Evolutionary conservation across 208 protist genomes (phyloP).

Genomic region (Leishmania aethiopica): DNA sequence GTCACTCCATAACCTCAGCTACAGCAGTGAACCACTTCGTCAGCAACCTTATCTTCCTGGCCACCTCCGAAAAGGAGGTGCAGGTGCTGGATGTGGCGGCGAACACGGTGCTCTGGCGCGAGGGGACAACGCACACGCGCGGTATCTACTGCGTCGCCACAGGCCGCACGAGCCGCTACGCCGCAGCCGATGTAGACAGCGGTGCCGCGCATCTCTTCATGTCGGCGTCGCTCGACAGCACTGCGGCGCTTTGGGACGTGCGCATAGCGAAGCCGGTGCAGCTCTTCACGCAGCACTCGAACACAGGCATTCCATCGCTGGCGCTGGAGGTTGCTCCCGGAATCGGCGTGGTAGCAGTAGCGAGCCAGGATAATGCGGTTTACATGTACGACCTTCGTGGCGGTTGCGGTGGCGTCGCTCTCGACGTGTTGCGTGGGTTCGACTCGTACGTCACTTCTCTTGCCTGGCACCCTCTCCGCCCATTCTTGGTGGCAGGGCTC

Average conservation of each 20-base stretch:
- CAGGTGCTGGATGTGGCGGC: conserved; percentile 65
- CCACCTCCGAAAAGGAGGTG: conserved; percentile 72
- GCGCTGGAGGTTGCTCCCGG: conserved; percentile 66
- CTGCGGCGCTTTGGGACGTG: conserved; percentile 79
- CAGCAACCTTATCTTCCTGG: conserved; percentile 67
- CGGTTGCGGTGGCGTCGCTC: conserved; percentile 30
- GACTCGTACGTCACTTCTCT: conserved; percentile 51
- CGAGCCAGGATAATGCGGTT: conserved; percentile 69
- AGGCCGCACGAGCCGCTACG: conserved; percentile 57
- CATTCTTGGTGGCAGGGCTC: conserved; percentile 57
- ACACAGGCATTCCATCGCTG: conserved; percentile 54
- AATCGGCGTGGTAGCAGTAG: conserved; percentile 62
- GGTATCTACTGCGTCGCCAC: conserved; percentile 69
- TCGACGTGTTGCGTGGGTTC: conserved; percentile 43
- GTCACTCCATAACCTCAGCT: conserved; percentile 61
- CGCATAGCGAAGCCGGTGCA: conserved; percentile 46
- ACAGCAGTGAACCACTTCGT: conserved; percentile 79
- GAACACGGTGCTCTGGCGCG: conserved; percentile 37
- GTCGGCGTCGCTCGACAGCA: conserved; percentile 71
- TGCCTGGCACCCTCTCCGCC: conserved; percentile 72
- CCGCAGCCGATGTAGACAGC: neutral
- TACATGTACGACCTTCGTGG: conserved; percentile 75
- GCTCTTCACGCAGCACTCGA: conserved; percentile 77
- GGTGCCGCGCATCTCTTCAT: conserved; percentile 58
- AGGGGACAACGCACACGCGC: conserved; percentile 60